These are phyloP conservation scores for Senecio squalidus DNA, from an alignment of 140 eudicot genomes.

Conservation along the genomic window DNA sequence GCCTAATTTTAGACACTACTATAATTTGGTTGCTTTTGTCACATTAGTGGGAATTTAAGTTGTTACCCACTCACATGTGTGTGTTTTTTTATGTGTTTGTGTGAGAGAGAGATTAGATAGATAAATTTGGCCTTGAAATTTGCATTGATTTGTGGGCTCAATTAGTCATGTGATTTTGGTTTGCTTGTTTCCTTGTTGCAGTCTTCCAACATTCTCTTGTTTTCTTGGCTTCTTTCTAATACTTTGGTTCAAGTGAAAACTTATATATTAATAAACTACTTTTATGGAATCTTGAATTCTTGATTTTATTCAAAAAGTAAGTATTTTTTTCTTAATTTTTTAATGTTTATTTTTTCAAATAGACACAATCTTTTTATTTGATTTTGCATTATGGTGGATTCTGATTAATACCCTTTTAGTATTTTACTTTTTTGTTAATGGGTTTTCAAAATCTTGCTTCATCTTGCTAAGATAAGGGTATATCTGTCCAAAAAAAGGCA, in stretches of 20 bases:
- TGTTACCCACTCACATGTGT: slow-evolving; percentile 28
- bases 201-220: slow-evolving; percentile 38
- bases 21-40: slow-evolving; percentile 13
- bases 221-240: too few relatives aligned
- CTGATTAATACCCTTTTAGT: slow-evolving; percentile 12
- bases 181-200: slow-evolving; percentile 17
- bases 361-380: slow-evolving; percentile 22
- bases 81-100: not conserved
- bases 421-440: slow-evolving; percentile 6
- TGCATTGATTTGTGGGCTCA: slow-evolving; percentile 26
- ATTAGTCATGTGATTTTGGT: slow-evolving; percentile 29
- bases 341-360: not conserved
- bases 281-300: not conserved
- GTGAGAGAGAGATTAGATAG: slow-evolving; percentile 7
- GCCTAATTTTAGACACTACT: slow-evolving; percentile 4
- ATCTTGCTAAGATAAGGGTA: not conserved
- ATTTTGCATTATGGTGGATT: slow-evolving; percentile 21
- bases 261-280: slow-evolving; percentile 1
- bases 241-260: slow-evolving; percentile 21
- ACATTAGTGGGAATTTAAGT: slow-evolving; percentile 10
- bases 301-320: not conserved
- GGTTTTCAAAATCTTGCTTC: slow-evolving; percentile 10
- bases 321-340: not conserved
- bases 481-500: slow-evolving; percentile 1
- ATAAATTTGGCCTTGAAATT: slow-evolving; percentile 25